Evolutionary conservation across 202 grass and related monocot genomes (phyloP).

Genomic region (Brachypodium distachyon): DNA sequence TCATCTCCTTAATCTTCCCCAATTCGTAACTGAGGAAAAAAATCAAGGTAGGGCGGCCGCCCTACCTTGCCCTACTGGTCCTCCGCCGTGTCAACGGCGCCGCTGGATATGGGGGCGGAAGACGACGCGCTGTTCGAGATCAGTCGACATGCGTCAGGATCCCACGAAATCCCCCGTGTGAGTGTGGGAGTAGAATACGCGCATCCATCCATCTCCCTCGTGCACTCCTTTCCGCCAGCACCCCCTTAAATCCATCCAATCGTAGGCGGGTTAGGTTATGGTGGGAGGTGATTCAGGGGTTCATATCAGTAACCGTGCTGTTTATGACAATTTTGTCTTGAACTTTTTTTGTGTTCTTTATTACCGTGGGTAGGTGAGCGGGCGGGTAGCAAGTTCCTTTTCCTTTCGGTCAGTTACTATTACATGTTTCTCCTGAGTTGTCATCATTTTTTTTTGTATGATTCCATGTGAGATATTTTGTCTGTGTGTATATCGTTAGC

Average conservation of each 20-base stretch:
- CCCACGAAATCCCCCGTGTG: slow-evolving; percentile 30
- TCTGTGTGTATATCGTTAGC: neutral
- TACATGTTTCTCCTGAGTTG: neutral
- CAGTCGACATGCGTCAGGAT: slow-evolving; percentile 51
- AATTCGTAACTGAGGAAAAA: too few relatives aligned
- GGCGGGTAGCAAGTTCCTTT: neutral
- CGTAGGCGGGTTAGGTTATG: neutral
- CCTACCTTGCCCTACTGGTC: too few relatives aligned
- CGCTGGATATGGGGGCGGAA: neutral
- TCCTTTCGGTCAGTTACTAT: neutral
- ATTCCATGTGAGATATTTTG: neutral
- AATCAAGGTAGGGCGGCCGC: too few relatives aligned
- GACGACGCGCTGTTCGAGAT: slow-evolving; percentile 78
- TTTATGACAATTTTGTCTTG: neutral
- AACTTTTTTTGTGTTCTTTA: neutral
- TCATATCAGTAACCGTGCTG: neutral
- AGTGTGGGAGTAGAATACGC: neutral
- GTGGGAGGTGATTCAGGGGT: neutral
- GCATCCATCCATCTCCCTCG: neutral
- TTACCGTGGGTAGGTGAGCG: too few relatives aligned
- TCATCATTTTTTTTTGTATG: too few relatives aligned
- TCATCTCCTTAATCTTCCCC: too few relatives aligned
- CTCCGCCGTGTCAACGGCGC: too few relatives aligned
- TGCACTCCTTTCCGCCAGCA: too few relatives aligned
- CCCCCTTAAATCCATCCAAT: too few relatives aligned